Conservation (phyloP, 306 rosid species). For the Parietaria judaica region DNA sequence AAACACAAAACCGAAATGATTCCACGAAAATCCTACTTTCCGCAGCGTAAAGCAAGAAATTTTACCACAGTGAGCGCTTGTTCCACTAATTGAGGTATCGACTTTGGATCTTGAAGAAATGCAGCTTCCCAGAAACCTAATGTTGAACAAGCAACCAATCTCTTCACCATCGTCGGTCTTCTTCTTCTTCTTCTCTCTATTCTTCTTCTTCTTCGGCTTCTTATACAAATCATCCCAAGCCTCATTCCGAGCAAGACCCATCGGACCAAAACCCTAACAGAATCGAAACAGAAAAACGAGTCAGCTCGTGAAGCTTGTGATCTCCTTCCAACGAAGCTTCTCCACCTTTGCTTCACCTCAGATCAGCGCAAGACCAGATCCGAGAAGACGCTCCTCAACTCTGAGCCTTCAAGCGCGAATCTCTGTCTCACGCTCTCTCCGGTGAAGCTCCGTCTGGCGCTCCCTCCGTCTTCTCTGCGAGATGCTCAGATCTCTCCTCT, state of each 20-base stretch:
- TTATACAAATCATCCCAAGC: conserved; percentile 44
- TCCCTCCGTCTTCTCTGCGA: no score
- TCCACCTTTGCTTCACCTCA: no score
- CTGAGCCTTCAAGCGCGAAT: no score
- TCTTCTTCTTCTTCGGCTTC: conserved; percentile 53
- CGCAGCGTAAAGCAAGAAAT: conserved; percentile 9
- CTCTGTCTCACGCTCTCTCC: no score
- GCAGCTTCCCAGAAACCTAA: conserved; percentile 82
- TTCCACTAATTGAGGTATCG: conserved; percentile 78
- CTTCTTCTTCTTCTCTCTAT: not conserved
- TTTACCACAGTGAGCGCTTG: conserved; percentile 80
- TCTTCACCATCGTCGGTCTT: conserved; percentile 14
- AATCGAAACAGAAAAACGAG: not conserved
- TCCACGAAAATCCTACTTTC: conserved; percentile 9
- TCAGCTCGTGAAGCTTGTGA: no score
- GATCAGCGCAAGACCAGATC: no score
- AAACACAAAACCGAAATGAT: conserved; percentile 1
- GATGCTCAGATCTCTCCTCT: no score
- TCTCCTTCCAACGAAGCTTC: no score
- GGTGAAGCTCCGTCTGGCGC: no score
- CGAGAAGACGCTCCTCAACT: no score
- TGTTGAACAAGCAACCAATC: conserved; percentile 77
- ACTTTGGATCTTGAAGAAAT: conserved; percentile 99
- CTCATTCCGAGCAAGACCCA: conserved; percentile 13
- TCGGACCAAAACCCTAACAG: conserved; percentile 14